Conservation (phyloP, 345 rosid genomes). For the Salix brachista region DNA sequence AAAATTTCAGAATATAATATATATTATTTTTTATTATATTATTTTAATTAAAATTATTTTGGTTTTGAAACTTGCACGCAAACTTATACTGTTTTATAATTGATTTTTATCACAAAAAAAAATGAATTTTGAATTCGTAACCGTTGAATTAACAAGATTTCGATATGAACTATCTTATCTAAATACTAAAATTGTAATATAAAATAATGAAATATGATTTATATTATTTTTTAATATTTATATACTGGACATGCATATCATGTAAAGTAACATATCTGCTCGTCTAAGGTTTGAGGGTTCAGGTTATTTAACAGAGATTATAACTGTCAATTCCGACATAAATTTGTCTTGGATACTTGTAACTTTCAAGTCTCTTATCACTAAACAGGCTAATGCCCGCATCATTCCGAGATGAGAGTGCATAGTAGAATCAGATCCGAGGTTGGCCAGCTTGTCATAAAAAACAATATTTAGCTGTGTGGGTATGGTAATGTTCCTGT, state of each 20-base stretch:
- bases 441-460: not conserved
- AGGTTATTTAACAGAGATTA: not conserved
- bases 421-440: not conserved
- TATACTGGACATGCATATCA: not conserved
- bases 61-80: accelerated
- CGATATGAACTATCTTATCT: too few relatives aligned
- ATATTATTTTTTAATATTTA: too few relatives aligned
- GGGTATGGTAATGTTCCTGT: not conserved
- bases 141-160: too few relatives aligned
- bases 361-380: not conserved
- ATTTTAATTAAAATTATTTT: too few relatives aligned
- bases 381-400: not conserved
- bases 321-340: not conserved
- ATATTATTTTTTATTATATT: too few relatives aligned
- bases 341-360: not conserved
- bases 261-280: not conserved
- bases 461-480: not conserved
- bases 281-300: not conserved
- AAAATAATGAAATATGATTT: too few relatives aligned
- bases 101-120: too few relatives aligned
- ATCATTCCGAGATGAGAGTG: not conserved
- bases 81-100: too few relatives aligned
- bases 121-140: too few relatives aligned
- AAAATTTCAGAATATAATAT: too few relatives aligned
- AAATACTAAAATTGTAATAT: accelerated